Conservation (phyloP, 257 asterid genomes). For the Fraxinus pennsylvanica region DNA sequence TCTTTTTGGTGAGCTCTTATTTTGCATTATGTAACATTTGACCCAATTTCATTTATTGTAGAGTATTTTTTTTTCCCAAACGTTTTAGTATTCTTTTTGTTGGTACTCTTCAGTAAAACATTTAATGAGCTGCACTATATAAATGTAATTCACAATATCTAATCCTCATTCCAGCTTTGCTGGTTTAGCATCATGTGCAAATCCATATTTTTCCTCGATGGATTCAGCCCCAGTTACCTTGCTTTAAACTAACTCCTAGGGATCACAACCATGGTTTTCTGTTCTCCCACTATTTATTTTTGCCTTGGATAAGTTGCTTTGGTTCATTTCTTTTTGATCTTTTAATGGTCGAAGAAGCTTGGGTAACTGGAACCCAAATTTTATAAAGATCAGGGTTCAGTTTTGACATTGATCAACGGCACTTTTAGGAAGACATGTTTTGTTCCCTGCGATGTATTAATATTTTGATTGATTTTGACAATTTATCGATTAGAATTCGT, state of each 20-base stretch:
- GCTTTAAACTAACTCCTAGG: neutral
- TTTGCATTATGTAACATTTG: slow-evolving; percentile 11
- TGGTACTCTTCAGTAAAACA: neutral
- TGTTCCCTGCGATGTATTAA: neutral
- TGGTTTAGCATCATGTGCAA: neutral
- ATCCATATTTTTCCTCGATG: neutral
- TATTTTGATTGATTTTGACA: neutral
- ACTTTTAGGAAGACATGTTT: neutral
- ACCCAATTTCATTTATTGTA: neutral
- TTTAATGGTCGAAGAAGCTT: neutral
- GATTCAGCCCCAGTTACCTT: neutral
- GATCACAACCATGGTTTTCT: neutral
- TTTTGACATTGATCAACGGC: neutral
- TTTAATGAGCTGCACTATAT: neutral
- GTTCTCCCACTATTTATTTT: neutral
- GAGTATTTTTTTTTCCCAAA: neutral
- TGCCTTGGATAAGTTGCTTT: neutral
- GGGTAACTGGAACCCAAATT: neutral
- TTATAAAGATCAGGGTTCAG: neutral
- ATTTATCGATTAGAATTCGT: neutral
- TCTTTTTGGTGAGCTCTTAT: slow-evolving; percentile 72
- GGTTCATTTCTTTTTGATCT: neutral
- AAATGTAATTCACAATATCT: neutral
- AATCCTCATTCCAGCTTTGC: neutral
- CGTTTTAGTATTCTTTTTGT: neutral